Conservation (phyloP, 805 yeast species). For the Myxozyma nipponensis region DNA sequence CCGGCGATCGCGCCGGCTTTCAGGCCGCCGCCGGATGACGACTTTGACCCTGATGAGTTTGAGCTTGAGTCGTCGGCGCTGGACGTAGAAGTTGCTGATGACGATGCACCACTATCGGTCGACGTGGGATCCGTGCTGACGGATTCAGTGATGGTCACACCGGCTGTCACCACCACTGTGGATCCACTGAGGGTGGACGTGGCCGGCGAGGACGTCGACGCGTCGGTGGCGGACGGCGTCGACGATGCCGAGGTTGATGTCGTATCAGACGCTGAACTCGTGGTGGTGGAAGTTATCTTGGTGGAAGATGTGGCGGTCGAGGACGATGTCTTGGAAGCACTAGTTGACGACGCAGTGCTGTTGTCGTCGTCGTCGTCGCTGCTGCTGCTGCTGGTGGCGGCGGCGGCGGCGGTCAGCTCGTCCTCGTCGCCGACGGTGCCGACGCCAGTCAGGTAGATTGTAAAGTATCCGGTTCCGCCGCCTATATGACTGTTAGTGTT, state of each 20-base stretch:
- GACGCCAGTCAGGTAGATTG: constrained; percentile 33
- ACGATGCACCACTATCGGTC: constrained; percentile 25
- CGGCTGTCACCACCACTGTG: constrained; percentile 3
- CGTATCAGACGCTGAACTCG: constrained; percentile 24
- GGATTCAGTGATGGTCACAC: constrained; percentile 2
- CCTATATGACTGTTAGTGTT: constrained; percentile 5
- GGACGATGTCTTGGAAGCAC: constrained; percentile 38
- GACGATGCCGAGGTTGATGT: constrained; percentile 20
- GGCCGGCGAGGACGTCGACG: constrained; percentile 9
- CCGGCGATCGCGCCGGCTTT: constrained; percentile 58
- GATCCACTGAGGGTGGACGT: constrained; percentile 21
- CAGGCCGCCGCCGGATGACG: constrained; percentile 24
- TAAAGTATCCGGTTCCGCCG: constrained; percentile 46
- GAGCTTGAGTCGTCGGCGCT: constrained; percentile 32
- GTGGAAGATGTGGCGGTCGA: constrained; percentile 32
- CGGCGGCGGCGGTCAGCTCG: constrained; percentile 16
- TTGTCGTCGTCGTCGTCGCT: constrained; percentile 16
- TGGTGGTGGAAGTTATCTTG: constrained; percentile 24
- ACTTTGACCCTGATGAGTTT: constrained; percentile 27
- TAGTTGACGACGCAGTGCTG: constrained; percentile 36
- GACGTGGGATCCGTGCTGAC: constrained; percentile 9
- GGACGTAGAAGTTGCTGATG: constrained; percentile 29
- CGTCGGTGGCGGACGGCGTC: constrained; percentile 2
- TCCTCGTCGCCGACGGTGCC: constrained; percentile 21
- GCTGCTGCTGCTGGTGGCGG: constrained; percentile 17